Base-by-base conservation (phyloP, 495 filamentous ascomycete species). In the Aspergillus diversus region DNA sequence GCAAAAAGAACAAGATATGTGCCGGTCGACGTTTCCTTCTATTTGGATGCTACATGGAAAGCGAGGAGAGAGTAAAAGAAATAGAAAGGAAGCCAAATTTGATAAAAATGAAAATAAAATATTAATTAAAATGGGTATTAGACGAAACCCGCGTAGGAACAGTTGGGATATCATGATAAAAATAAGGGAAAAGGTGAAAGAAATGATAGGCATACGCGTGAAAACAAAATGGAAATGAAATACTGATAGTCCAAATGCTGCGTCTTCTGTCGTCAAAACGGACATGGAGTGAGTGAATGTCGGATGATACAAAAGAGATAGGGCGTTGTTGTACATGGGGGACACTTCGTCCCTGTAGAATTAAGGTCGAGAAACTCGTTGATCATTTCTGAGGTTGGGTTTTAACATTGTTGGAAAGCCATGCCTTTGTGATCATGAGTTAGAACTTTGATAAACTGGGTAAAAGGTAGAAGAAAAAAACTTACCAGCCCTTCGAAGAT, bases 381-480 rank as follows among this genome's bases (percentile, higher is more conserved):
- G 53, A 50, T 75, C 77, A 80, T 77, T 81, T 81, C 66, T 77
- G 69, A 51, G 89, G 83, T 55, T 83, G 83, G 33, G 87, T 86
- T 80, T 96, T 96, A 80, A 96, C 91, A 75, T 96, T 96, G 78
- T 94, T 92, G 37, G 92, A 96, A 66, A 97, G 86, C 93, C 93
- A 97, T 35, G 86, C 89, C 89, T 90, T 63, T 56, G 52, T 61
- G 53, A 56, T 57, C 62, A 60, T 61, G 55, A 61, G 63, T 63
- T 60, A 63, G 62, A 65, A 43, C 65, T 61, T 53, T 27, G 21
- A 31, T 7, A 32, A 11, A 7, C 17, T 13, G 31, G 7, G 37
- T 11, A 21, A 52, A 42, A 49, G 50, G 11, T 8, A 59, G 49
- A 21, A 31, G 15, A 34, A 31, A 31, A 31, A 55, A 21, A 83